Conservation (phyloP, 768 basidiomycete genomes). For the Amanita rimosa region DNA sequence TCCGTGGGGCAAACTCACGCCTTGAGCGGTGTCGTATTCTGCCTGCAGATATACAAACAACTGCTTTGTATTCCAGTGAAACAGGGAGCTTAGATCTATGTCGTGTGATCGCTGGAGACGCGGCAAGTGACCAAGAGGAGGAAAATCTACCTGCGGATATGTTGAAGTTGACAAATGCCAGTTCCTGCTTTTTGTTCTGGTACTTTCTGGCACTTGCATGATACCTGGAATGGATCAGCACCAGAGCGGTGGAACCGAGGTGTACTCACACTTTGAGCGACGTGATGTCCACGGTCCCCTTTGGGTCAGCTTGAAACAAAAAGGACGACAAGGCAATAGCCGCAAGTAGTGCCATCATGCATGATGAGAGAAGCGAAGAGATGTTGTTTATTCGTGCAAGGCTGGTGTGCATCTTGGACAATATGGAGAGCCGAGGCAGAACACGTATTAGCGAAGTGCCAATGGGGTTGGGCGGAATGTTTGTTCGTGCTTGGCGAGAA, state of each 20-base stretch:
- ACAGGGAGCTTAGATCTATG: constrained; percentile 71
- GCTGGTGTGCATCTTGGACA: constrained; percentile 50
- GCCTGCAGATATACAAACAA: constrained; percentile 80
- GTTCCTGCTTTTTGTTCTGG: constrained; percentile 55
- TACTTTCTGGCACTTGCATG: constrained; percentile 42
- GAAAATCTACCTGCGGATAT: constrained; percentile 51
- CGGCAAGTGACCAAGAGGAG: neutral
- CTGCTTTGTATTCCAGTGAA: constrained; percentile 97
- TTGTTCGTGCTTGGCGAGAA: constrained; percentile 2
- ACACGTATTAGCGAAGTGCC: constrained; percentile 3
- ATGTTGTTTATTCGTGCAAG: constrained; percentile 64
- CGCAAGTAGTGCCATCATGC: constrained; percentile 58
- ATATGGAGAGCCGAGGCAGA: neutral
- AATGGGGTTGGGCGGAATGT: neutral
- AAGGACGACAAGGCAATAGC: constrained; percentile 69
- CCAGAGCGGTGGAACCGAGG: neutral
- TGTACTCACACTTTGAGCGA: constrained; percentile 67
- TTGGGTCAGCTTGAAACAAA: constrained; percentile 45
- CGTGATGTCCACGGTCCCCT: constrained; percentile 44
- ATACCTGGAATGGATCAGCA: constrained; percentile 21
- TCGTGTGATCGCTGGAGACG: neutral
- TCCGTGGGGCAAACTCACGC: constrained; percentile 35
- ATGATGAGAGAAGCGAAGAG: constrained; percentile 64
- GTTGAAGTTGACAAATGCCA: constrained; percentile 75
- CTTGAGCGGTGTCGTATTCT: constrained; percentile 64